Evolutionary conservation across 2,329 filamentous ascomycete species (phyloP), one percentile per base, ranked within the genome.

Genomic region (Rhytidhysteron rufulum): DNA sequence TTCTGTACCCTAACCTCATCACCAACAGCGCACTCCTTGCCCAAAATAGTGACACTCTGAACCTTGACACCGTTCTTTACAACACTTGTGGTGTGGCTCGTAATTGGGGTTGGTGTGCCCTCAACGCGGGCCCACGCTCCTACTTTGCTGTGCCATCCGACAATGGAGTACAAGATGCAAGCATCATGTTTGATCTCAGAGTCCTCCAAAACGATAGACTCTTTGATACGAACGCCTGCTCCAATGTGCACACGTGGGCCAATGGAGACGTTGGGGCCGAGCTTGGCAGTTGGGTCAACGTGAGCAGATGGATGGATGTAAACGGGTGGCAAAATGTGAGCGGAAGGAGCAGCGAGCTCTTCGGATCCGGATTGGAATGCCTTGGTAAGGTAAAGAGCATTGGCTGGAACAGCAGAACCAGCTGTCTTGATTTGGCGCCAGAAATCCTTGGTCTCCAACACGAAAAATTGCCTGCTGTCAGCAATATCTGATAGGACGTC

Each of bases 341-440:
- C 82, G 24, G 87, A 93, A 21, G 90, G 86, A 49, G 82, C 73
- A 10, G 88, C 83, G 38, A 97, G 83, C 72, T 96, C 91, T 39
- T 82, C 76, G 29, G 87, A 88, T 52, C 82, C 82, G 32, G 76
- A 79, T 70, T 97, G 91, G 74, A 85, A 85, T 16, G 93, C 91
- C 73, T 96, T 88, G 65, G 94, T 88, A 40, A 98, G 81, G 71
- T 98, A 98, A 24, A 98, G 79, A 11, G 93, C 93, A 61, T 97
- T 97, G 48, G 93, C 93, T 13, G 93, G 93, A 20, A 98, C 89
- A 36, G 93, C 93, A 5, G 91, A 97, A 44, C 93, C 93, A 44
- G 93, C 93, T 2, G 93, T 96, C 80, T 98, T 98, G 79, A 98
- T 97, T 76, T 98, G 93, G 56, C 93, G 88, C 93, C 93, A 98